Conservation (phyloP, 116 monocot species). For the Zostera marina region DNA sequence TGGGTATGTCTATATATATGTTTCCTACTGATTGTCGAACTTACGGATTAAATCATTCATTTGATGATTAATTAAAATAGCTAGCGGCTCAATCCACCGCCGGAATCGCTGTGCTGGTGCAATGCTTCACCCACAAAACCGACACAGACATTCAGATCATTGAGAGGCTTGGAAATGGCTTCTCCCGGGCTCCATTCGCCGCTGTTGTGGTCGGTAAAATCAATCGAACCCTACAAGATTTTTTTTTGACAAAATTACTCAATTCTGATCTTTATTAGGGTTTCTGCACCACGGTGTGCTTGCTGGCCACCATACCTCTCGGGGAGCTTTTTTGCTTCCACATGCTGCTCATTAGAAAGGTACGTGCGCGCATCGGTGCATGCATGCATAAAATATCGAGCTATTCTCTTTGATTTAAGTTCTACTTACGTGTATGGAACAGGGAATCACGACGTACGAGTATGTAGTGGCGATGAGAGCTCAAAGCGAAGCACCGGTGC, state of each 20-base stretch:
- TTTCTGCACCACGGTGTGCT: slow-evolving; percentile 41
- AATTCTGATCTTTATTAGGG: too few relatives aligned
- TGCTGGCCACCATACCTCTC: slow-evolving; percentile 55
- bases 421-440: background rate
- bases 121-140: slow-evolving; percentile 47
- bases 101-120: slow-evolving; percentile 65
- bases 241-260: too few relatives aligned
- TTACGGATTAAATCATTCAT: too few relatives aligned
- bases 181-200: slow-evolving; percentile 45
- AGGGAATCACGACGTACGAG: slow-evolving; percentile 97
- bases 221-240: background rate
- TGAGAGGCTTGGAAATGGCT: slow-evolving; percentile 61
- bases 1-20: slow-evolving; percentile 43
- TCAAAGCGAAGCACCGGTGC: slow-evolving; percentile 55
- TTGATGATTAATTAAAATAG: slow-evolving; percentile 15
- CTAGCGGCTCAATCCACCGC: slow-evolving; percentile 51
- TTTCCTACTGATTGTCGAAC: too few relatives aligned
- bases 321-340: slow-evolving; percentile 95
- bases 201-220: slow-evolving; percentile 43
- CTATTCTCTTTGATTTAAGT: background rate
- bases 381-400: background rate
- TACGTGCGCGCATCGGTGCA: slow-evolving; percentile 24
- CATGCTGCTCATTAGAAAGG: slow-evolving; percentile 80
- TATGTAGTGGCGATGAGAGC: slow-evolving; percentile 90
- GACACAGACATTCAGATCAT: slow-evolving; percentile 35